Conservation (phyloP, 1,284 basidiomycete genomes). For the Mrakiaceae sp. region DNA sequence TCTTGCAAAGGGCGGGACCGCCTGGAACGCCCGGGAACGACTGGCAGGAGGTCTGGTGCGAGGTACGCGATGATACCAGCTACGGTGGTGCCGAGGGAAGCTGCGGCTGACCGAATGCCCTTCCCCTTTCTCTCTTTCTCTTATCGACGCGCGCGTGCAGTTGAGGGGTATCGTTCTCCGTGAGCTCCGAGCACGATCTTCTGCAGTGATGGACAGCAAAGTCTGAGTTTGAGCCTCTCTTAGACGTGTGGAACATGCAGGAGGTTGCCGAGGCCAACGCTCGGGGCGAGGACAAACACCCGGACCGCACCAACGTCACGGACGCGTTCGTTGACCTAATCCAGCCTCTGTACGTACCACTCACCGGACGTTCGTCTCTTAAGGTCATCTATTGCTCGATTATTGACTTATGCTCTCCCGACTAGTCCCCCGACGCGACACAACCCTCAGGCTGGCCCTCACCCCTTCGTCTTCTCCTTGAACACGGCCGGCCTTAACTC, state of each 20-base stretch:
- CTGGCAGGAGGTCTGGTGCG: constrained; percentile 89
- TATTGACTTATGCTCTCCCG: no score
- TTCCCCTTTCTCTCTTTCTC: background rate
- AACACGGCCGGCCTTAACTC: constrained; percentile 92
- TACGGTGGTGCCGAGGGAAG: constrained; percentile 28
- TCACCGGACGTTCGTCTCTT: no score
- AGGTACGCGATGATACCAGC: constrained; percentile 32
- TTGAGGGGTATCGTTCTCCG: constrained; percentile 16
- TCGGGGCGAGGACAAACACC: constrained; percentile 68
- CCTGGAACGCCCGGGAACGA: constrained; percentile 70
- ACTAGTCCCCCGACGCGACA: constrained; percentile 36
- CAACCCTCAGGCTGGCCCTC: constrained; percentile 37
- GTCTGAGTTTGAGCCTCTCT: background rate
- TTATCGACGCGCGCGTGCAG: background rate
- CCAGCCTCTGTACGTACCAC: constrained; percentile 30
- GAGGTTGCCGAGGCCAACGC: constrained; percentile 68
- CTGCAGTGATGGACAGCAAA: constrained; percentile 7
- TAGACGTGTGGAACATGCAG: constrained; percentile 67
- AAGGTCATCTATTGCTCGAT: no score
- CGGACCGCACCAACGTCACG: constrained; percentile 68
- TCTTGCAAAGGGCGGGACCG: constrained; percentile 64
- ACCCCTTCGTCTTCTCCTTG: constrained; percentile 70
- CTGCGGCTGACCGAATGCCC: no score
- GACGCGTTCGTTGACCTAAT: constrained; percentile 47
- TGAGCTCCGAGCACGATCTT: background rate